A percentile compares a stretch with the other conserved stretches of the same genome.
Conservation (phyloP, 2,329 filamentous ascomycete species). For the Fusarium xylarioides region DNA sequence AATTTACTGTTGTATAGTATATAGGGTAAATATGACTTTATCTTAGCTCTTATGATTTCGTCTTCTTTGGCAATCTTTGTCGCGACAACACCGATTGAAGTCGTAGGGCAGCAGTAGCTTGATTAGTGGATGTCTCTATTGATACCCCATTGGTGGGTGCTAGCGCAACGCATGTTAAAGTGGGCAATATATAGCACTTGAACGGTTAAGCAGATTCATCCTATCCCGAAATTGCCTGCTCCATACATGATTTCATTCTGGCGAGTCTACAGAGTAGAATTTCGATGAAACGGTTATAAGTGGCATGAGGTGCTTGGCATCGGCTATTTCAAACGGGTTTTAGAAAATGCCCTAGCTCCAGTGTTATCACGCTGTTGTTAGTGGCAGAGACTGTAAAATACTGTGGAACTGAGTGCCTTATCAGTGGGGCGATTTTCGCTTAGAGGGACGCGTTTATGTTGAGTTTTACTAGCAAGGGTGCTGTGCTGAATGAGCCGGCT, state of each 20-base stretch:
- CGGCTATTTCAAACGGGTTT: not conserved
- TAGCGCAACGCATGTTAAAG: accelerated
- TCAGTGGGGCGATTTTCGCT: not conserved
- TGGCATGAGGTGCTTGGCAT: not conserved
- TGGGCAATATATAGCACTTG: accelerated
- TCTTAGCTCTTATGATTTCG: no score
- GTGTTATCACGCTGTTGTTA: not conserved
- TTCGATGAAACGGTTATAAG: not conserved
- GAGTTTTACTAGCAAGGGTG: not conserved
- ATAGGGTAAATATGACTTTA: no score
- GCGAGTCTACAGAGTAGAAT: not conserved
- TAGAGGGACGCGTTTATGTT: not conserved
- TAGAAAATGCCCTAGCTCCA: not conserved
- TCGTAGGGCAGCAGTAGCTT: not conserved
- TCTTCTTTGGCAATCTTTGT: no score
- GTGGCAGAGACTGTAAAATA: not conserved
- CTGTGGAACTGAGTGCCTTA: accelerated
- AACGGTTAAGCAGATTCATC: not conserved
- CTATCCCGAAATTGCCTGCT: not conserved
- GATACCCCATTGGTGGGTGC: accelerated
- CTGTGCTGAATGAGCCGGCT: not conserved
- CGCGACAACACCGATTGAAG: no score
- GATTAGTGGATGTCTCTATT: not conserved
- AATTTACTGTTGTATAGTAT: no score
- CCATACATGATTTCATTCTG: not conserved